Conservation (phyloP, 2,329 filamentous ascomycete genomes). For the Colletotrichum gloeosporioides region DNA sequence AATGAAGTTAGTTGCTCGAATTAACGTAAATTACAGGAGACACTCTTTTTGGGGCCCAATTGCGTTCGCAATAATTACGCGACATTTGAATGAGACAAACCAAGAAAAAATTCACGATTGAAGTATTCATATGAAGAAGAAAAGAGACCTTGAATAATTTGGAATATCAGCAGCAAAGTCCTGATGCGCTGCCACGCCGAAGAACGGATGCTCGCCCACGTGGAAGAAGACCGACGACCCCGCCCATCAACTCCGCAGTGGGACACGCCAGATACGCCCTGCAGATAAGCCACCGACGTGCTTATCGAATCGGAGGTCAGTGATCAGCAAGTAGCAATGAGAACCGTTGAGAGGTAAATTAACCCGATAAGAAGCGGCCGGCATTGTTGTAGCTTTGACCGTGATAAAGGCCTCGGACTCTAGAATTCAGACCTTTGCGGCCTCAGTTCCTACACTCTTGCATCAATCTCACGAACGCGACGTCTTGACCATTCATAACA, state of each 20-base stretch:
- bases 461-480: background rate
- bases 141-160: accelerated
- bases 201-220: background rate
- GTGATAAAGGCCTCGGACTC: background rate
- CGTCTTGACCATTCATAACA: background rate
- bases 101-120: background rate
- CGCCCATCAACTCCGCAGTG: background rate
- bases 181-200: background rate
- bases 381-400: background rate
- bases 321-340: background rate
- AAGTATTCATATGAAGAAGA: background rate
- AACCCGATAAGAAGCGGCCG: background rate
- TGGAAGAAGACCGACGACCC: background rate
- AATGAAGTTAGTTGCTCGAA: background rate
- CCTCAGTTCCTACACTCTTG: background rate
- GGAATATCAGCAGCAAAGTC: background rate
- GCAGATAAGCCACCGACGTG: background rate
- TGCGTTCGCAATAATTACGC: background rate
- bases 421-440: background rate
- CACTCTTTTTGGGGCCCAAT: background rate
- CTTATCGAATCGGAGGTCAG: background rate
- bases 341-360: background rate
- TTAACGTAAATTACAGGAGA: no score
- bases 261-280: slow-evolving; percentile 11
- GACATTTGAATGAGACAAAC: background rate